These are phyloP conservation scores for Amylocystis lapponica DNA, from an alignment of 768 basidiomycete species.

Conservation along the genomic window DNA sequence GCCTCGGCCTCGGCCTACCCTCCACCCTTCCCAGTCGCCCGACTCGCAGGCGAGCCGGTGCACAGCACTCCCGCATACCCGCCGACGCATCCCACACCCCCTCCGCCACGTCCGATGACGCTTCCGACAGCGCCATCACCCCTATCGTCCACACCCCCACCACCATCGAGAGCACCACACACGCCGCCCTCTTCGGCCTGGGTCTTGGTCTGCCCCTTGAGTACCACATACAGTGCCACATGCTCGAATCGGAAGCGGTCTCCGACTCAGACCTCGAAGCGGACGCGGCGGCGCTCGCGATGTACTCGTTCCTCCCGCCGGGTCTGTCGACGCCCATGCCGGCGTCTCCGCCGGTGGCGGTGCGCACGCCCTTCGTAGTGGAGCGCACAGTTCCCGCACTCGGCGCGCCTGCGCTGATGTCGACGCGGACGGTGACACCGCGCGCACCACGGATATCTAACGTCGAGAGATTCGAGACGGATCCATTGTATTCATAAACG, in stretches of 20 bases:
- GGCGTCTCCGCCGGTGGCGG: no score
- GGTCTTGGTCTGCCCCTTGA: background rate
- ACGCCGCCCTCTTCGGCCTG: no score
- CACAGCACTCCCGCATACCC: no score
- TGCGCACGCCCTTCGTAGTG: no score
- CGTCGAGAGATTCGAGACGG: background rate
- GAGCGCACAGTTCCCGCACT: background rate
- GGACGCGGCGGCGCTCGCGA: background rate
- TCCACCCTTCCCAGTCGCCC: no score
- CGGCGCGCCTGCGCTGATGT: background rate
- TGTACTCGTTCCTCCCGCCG: slow-evolving; percentile 8
- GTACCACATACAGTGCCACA: background rate
- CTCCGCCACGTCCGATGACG: no score
- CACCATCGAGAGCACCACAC: no score
- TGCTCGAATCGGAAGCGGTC: background rate
- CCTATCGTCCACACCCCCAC: no score
- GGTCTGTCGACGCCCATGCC: slow-evolving; percentile 5
- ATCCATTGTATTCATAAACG: background rate
- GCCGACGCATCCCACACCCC: no score
- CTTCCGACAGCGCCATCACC: no score
- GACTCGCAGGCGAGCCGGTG: no score
- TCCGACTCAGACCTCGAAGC: background rate
- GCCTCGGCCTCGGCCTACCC: no score
- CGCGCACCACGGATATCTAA: background rate
- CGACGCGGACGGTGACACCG: background rate